Conservation (phyloP, 768 basidiomycete genomes). For the Termitomyces sp. region DNA sequence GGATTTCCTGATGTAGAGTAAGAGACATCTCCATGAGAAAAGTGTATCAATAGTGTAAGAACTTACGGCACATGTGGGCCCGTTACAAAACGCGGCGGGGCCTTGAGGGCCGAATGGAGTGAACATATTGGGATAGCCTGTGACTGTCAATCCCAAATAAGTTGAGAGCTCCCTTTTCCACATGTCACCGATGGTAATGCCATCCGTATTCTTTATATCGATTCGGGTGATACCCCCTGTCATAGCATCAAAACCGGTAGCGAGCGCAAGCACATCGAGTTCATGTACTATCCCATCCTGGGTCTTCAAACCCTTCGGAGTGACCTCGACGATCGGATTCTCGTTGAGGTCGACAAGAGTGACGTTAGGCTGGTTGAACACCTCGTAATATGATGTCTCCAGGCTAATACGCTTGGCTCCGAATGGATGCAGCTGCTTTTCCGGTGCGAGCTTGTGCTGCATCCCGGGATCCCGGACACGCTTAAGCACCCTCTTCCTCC, state of each 20-base stretch:
- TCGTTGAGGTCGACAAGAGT: constrained; percentile 19
- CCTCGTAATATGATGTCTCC: constrained; percentile 23
- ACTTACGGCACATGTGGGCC: constrained; percentile 24
- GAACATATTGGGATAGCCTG: constrained; percentile 26
- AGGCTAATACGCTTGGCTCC: constrained; percentile 21
- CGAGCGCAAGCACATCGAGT: constrained; percentile 21
- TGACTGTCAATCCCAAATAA: constrained; percentile 20
- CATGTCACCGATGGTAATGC: constrained; percentile 18
- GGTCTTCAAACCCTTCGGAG: constrained; percentile 19
- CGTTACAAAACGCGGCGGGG: constrained; percentile 24
- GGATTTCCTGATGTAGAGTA: constrained; percentile 18
- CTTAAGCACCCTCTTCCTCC: constrained; percentile 21
- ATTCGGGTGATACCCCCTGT: constrained; percentile 22
- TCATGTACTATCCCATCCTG: constrained; percentile 19
- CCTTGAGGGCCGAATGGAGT: constrained; percentile 24
- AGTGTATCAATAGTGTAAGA: background rate
- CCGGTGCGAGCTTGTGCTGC: constrained; percentile 24
- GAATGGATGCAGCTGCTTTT: constrained; percentile 21
- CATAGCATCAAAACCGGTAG: constrained; percentile 24
- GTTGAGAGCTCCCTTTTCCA: constrained; percentile 21
- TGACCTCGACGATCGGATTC: constrained; percentile 21
- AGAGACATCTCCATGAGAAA: background rate
- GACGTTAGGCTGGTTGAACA: constrained; percentile 24
- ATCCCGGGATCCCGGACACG: constrained; percentile 19
- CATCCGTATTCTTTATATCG: constrained; percentile 20